These are phyloP conservation scores for Ustilago hordei DNA, from an alignment of 1,284 basidiomycete genomes.

Conservation along the genomic window DNA sequence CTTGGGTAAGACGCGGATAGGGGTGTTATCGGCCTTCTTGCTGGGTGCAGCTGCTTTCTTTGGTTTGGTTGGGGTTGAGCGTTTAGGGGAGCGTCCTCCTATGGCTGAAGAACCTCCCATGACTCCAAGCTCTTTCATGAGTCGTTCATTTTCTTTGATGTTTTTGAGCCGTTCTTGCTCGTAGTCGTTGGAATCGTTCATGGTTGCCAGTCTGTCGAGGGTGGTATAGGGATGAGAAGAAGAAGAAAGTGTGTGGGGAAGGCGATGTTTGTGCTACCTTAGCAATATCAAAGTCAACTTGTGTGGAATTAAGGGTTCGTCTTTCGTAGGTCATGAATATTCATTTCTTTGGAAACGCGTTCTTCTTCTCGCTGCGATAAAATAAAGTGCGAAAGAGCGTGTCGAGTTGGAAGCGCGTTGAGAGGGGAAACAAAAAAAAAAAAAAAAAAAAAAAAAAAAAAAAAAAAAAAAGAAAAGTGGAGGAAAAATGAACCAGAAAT, in stretches of 20 bases:
- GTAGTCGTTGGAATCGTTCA: constrained; percentile 52
- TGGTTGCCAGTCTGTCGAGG: not conserved
- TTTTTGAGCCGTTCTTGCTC: constrained; percentile 65
- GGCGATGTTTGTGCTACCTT: not conserved
- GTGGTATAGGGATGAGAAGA: not conserved
- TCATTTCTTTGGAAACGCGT: not conserved
- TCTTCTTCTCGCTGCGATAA: not conserved
- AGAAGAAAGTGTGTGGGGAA: not conserved
- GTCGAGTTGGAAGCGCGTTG: constrained; percentile 10
- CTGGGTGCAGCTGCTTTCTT: constrained; percentile 42
- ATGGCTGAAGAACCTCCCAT: constrained; percentile 50
- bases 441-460: not conserved
- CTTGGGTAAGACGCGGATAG: constrained; percentile 45
- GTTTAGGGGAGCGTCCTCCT: constrained; percentile 40
- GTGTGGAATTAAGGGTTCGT: not conserved
- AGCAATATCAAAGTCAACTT: not conserved
- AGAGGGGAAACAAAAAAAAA: not conserved
- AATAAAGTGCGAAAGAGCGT: not conserved
- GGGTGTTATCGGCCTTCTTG: constrained; percentile 23
- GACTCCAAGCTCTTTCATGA: constrained; percentile 64
- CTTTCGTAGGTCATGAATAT: constrained; percentile 2
- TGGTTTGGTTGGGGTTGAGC: constrained; percentile 28
- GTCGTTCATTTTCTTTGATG: constrained; percentile 64
- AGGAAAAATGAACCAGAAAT: constrained; percentile 1
- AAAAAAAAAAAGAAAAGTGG: not conserved